Conservation (phyloP, 306 rosid genomes). For the Glycine latifolia region DNA sequence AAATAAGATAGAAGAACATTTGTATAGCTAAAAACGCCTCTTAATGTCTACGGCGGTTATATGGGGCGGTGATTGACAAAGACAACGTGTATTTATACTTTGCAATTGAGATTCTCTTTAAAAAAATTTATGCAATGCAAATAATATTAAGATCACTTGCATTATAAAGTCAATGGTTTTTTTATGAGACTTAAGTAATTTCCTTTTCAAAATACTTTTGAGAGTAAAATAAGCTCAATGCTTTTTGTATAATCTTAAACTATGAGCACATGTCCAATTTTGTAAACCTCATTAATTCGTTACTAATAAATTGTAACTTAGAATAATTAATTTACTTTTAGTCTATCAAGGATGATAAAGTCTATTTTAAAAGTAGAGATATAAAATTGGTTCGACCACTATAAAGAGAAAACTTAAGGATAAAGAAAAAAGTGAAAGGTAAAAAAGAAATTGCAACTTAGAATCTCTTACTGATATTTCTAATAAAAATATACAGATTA, state of each 20-base stretch:
- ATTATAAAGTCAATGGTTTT: neutral
- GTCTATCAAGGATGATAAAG: neutral
- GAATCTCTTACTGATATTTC: too few relatives aligned
- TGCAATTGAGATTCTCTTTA: neutral
- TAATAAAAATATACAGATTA: too few relatives aligned
- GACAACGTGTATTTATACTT: neutral
- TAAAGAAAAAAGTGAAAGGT: too few relatives aligned
- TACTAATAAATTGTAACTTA: too few relatives aligned
- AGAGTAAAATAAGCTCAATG: neutral
- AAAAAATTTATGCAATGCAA: neutral
- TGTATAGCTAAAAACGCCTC: too few relatives aligned
- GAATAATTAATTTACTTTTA: too few relatives aligned
- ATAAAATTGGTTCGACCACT: too few relatives aligned
- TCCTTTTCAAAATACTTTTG: neutral
- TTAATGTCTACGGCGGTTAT: neutral
- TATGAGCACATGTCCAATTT: neutral
- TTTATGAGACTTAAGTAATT: too few relatives aligned
- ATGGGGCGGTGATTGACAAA: slow-evolving; percentile 32
- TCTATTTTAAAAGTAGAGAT: neutral
- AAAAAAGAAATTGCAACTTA: too few relatives aligned
- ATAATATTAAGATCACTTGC: neutral
- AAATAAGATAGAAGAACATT: neutral
- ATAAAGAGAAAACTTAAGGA: too few relatives aligned
- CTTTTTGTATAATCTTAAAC: neutral
- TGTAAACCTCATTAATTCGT: too few relatives aligned